Percentiles rank a stretch among this genome's conserved stretches.
Evolutionary conservation across 2,329 filamentous ascomycete species (phyloP).

Genomic region (Teratosphaeria pseudoeucalypti): DNA sequence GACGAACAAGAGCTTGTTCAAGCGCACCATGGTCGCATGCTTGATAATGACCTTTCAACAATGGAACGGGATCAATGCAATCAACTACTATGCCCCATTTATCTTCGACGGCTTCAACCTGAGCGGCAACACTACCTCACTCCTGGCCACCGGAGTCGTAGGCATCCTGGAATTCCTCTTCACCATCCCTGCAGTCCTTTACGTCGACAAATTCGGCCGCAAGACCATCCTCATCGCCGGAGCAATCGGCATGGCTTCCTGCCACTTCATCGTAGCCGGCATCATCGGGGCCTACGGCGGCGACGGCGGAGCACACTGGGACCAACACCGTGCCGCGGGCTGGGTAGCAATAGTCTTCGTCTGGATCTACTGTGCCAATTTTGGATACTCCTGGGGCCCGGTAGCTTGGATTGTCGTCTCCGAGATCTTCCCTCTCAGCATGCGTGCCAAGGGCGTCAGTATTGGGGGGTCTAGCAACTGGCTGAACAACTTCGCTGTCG

Average conservation of each 20-base stretch:
- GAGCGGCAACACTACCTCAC: slow-evolving; percentile 37
- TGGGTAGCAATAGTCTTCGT: slow-evolving; percentile 61
- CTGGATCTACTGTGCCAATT: slow-evolving; percentile 64
- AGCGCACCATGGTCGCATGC: slow-evolving; percentile 50
- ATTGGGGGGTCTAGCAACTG: slow-evolving; percentile 13
- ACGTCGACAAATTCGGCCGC: slow-evolving; percentile 45
- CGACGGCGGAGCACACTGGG: slow-evolving; percentile 35
- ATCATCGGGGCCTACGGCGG: slow-evolving; percentile 50
- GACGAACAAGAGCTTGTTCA: slow-evolving; percentile 53
- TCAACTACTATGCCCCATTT: slow-evolving; percentile 39
- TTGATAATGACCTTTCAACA: slow-evolving; percentile 40
- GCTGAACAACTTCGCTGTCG: slow-evolving; percentile 18
- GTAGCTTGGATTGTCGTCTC: slow-evolving; percentile 52
- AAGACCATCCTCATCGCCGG: slow-evolving; percentile 30
- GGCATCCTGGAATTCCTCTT: slow-evolving; percentile 60
- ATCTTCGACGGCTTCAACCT: slow-evolving; percentile 41
- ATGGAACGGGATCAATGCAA: slow-evolving; percentile 38
- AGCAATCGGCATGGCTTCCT: slow-evolving; percentile 30
- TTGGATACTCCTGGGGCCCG: slow-evolving; percentile 62
- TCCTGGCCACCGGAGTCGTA: slow-evolving; percentile 61
- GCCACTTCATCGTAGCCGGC: slow-evolving; percentile 37
- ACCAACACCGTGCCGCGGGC: slow-evolving; percentile 48
- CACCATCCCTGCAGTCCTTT: slow-evolving; percentile 53
- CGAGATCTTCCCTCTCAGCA: slow-evolving; percentile 19
- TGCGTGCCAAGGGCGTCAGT: slow-evolving; percentile 20